Evolutionary conservation across 306 rosid species (phyloP).

Genomic region (Cucumis hystrix): DNA sequence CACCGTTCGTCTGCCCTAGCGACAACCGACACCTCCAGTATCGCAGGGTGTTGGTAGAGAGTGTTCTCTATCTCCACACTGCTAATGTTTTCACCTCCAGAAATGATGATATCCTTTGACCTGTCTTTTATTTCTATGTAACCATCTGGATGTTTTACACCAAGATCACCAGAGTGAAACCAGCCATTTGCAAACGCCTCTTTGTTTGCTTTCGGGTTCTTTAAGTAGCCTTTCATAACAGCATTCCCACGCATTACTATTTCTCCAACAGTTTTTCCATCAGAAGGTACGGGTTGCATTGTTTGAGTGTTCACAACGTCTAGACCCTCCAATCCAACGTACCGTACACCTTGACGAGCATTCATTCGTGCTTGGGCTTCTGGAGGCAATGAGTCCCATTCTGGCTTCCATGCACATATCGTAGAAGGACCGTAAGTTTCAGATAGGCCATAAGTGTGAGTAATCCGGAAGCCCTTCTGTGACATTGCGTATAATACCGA

Average conservation of each 20-base stretch:
- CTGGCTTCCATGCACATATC: constrained; percentile 89
- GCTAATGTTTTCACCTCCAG: constrained; percentile 91
- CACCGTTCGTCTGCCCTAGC: constrained; percentile 79
- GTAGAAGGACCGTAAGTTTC: constrained; percentile 87
- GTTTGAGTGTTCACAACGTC: constrained; percentile 51
- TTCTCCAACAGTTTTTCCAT: constrained; percentile 77
- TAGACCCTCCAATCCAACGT: constrained; percentile 55
- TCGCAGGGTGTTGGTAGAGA: constrained; percentile 51
- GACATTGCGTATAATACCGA: constrained; percentile 61
- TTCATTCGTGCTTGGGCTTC: constrained; percentile 51
- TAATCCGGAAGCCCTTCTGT: constrained; percentile 57
- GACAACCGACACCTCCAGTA: constrained; percentile 71
- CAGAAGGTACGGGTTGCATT: constrained; percentile 66
- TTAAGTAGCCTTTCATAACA: constrained; percentile 89
- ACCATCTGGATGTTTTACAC: constrained; percentile 79
- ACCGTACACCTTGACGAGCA: constrained; percentile 85
- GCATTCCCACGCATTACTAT: constrained; percentile 71
- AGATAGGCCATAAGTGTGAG: constrained; percentile 88
- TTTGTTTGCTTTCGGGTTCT: constrained; percentile 68
- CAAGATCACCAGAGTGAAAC: constrained; percentile 89
- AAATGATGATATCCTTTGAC: constrained; percentile 85
- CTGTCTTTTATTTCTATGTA: constrained; percentile 89
- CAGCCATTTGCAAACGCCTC: constrained; percentile 73
- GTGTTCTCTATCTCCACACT: constrained; percentile 77
- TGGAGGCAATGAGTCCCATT: constrained; percentile 63